Evolutionary conservation across 257 asterid species (phyloP), one percentile per base, ranked within the genome.

Genomic region (Ballota nigra): DNA sequence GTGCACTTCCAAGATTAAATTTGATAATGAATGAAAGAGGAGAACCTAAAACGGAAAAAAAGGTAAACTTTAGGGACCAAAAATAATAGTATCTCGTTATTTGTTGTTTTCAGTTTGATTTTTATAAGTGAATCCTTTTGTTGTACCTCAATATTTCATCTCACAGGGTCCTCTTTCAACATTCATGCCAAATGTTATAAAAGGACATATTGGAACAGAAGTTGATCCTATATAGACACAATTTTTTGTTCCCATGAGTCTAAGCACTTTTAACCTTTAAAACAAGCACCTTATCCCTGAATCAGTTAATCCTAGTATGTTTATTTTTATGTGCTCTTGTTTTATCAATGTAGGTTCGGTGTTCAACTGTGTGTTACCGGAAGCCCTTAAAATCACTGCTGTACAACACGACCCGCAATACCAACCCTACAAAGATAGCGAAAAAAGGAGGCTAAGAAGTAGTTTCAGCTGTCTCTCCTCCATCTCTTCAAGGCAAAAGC

Each of bases 401-500:
- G 97, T 85, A 15, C 86, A 91, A 82, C 90, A 89, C 15, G 88
- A 86, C 19, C 94, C 83, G 1, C 81, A 78, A 68, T 69, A 70
- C 73, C 82, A 78, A 79, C 83, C 80, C 3, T 77, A 73, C 36
- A 75, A 81, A 3, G 85, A 79, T 33, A 81, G 75, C 43, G 96
- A 91, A 76, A 91, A 85, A 83, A 83, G 72, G 81, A 91, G 84
- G 84, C 86, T 91, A 56, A 81, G 89, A 83, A 83, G 94, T 69
- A 78, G 83, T 24, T 93, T 87, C 80, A 85, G 82, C 77, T 87
- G 92, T 70, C 84, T 93, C 23, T 90, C 98, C 9, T 93, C 98
- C 8, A 86, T 92, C 73, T 88, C 98, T 16, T 83, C 87, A 1
- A 86, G 96, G 84, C 98, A 93, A 73, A 88, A 87, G 74, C 92